Evolutionary conservation across 2,329 filamentous ascomycete species (phyloP).

Genomic region (Grosmannia huntii): DNA sequence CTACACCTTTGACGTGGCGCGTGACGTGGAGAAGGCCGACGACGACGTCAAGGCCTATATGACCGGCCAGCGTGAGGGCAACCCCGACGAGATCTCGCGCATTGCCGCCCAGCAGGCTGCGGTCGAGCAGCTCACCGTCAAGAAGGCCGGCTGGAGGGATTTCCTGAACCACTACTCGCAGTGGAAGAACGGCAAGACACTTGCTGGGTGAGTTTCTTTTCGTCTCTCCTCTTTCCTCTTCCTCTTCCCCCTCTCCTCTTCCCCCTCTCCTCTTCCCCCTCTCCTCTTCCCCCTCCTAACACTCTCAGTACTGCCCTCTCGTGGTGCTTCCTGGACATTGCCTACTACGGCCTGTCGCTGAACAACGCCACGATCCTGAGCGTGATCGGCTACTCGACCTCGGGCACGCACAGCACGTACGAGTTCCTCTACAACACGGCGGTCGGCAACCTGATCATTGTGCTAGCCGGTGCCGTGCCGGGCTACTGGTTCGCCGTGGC

Average conservation of each 20-base stretch:
- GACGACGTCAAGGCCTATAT: constrained; percentile 67
- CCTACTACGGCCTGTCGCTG: constrained; percentile 57
- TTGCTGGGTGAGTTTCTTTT: constrained; percentile 13
- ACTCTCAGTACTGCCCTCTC: constrained; percentile 52
- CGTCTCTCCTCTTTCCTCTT: background rate
- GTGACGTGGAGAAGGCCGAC: constrained; percentile 60
- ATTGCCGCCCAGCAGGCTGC: constrained; percentile 42
- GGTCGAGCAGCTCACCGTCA: constrained; percentile 42
- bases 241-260: too few species aligned
- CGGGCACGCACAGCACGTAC: constrained; percentile 43
- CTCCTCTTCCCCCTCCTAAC: background rate
- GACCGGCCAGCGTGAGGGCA: constrained; percentile 45
- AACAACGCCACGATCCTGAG: constrained; percentile 63
- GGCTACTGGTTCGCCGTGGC: constrained; percentile 76
- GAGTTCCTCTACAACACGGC: constrained; percentile 60
- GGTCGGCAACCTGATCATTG: constrained; percentile 66
- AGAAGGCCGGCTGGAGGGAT: constrained; percentile 60
- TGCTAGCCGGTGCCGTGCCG: constrained; percentile 66
- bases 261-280: background rate
- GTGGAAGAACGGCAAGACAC: constrained; percentile 58
- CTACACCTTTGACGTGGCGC: constrained; percentile 73
- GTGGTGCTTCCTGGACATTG: constrained; percentile 61
- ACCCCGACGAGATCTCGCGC: constrained; percentile 55
- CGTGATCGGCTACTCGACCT: constrained; percentile 57
- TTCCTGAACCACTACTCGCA: constrained; percentile 59